Conservation (phyloP, 495 filamentous ascomycete genomes). For the Penicillium psychrofluorescens region DNA sequence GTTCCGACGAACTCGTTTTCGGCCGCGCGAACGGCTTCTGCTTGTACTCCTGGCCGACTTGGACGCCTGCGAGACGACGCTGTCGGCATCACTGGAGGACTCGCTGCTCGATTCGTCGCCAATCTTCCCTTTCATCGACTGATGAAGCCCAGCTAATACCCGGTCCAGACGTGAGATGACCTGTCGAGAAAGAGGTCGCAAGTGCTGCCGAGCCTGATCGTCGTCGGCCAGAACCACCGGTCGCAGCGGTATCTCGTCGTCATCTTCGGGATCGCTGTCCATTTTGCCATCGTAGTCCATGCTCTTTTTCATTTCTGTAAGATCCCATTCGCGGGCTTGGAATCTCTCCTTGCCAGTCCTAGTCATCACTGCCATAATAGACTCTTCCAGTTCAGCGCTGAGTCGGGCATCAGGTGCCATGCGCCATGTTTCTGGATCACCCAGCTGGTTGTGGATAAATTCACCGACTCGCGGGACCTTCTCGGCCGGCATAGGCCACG, state of each 20-base stretch:
- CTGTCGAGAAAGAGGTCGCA: constrained; percentile 57
- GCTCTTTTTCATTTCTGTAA: constrained; percentile 3
- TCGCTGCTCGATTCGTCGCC: constrained; percentile 16
- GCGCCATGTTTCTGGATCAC: constrained; percentile 40
- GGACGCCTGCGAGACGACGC: constrained; percentile 9
- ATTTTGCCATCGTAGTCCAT: constrained; percentile 7
- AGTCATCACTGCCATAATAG: constrained; percentile 53
- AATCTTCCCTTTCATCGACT: constrained; percentile 42
- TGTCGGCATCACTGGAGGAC: constrained; percentile 14
- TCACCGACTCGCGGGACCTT: constrained; percentile 54
- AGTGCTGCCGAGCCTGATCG: constrained; percentile 47
- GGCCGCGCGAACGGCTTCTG: constrained; percentile 20
- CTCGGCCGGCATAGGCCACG: constrained; percentile 63
- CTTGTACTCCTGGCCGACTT: constrained; percentile 5
- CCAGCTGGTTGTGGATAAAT: constrained; percentile 28
- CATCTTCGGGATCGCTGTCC: constrained; percentile 6
- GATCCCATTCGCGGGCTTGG: constrained; percentile 24
- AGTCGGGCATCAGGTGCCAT: constrained; percentile 33
- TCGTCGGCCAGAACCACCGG: constrained; percentile 53
- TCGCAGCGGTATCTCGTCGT: constrained; percentile 14
- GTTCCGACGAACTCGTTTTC: constrained; percentile 16
- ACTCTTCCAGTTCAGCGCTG: constrained; percentile 58
- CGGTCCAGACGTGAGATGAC: constrained; percentile 59
- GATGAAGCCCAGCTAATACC: constrained; percentile 60
- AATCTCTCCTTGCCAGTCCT: constrained; percentile 60